These are phyloP conservation scores for Codiaeum variegatum DNA, from an alignment of 441 rosid genomes.

Conservation along the genomic window DNA sequence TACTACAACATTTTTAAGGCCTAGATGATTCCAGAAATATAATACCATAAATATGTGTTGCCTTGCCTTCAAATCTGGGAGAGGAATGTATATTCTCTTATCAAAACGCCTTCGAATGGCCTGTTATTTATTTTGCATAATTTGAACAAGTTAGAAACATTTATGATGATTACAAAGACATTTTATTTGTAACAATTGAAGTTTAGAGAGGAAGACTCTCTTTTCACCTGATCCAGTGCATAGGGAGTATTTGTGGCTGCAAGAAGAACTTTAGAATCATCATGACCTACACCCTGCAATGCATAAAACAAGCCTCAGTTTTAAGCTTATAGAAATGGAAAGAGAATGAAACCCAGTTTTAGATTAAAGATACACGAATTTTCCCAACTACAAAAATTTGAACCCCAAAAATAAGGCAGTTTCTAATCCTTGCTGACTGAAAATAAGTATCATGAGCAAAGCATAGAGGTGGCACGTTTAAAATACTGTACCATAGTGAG, in stretches of 20 bases:
- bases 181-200: constrained; percentile 12
- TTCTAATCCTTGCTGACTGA: not conserved
- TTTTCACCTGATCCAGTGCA: constrained; percentile 78
- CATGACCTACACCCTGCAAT: constrained; percentile 77
- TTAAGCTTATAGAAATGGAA: constrained; percentile 12
- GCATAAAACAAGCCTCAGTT: constrained; percentile 12
- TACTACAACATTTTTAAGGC: constrained; percentile 1
- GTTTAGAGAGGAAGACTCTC: constrained; percentile 10
- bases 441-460: not conserved
- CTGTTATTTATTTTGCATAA: constrained; percentile 43
- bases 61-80: constrained; percentile 88
- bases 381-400: not conserved
- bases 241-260: constrained; percentile 97
- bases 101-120: constrained; percentile 95
- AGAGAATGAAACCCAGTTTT: not conserved
- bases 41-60: constrained; percentile 90
- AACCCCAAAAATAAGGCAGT: not conserved
- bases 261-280: constrained; percentile 88
- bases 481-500: not conserved
- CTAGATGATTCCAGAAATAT: not conserved
- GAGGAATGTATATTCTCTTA: constrained; percentile 96
- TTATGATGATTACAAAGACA: constrained; percentile 17
- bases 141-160: constrained; percentile 4
- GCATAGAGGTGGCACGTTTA: not conserved
- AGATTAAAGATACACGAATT: not conserved